Evolutionary conservation across 2,329 filamentous ascomycete genomes (phyloP), one percentile per base, ranked within the genome.

Genomic region (Cadophora luteo-olivacea): DNA sequence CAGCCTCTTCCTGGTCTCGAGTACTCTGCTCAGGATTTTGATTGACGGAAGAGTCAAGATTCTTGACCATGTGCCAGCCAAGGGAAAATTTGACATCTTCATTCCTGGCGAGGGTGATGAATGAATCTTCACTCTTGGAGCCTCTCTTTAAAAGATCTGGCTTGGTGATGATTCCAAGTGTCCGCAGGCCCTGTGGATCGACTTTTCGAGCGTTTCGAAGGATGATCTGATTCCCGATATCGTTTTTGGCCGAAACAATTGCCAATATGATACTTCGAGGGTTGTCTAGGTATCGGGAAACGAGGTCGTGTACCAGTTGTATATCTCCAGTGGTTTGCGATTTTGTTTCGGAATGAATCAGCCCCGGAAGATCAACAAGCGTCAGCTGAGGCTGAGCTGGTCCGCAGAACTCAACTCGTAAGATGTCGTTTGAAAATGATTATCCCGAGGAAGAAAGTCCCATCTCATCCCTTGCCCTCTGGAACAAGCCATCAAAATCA

Each of bases 351-450:
- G 81, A 79, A 48, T 84, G 80, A 57, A 88, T 85, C 8, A 90
- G 76, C 1, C 87, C 87, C 0, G 87, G 87, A 1, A 89, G 79
- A 74, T 89, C 86, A 4, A 90, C 86, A 38, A 89, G 80, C 0
- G 87, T 89, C 24, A 89, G 79, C 22, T 36, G 33, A 36, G 33
- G 33, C 33, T 11, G 33, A n/a, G n/a, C n/a, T n/a, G n/a, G n/a
- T n/a, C n/a, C n/a, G n/a, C n/a, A n/a, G n/a, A n/a, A n/a, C n/a
- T n/a, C n/a, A n/a, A n/a, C n/a, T n/a, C n/a, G n/a, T n/a, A n/a
- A n/a, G n/a, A n/a, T n/a, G n/a, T n/a, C n/a, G n/a, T n/a, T n/a
- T n/a, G n/a, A n/a, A n/a, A n/a, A n/a, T 25, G 73, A 74, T 72
- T 14, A 82, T 2, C 65, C 70, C 4, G 57, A 38, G 7, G 48